Percentiles rank a stretch among this genome's conserved stretches.
Conservation (phyloP, 1,284 basidiomycete species). For the Fistulinella cinereoalba region DNA sequence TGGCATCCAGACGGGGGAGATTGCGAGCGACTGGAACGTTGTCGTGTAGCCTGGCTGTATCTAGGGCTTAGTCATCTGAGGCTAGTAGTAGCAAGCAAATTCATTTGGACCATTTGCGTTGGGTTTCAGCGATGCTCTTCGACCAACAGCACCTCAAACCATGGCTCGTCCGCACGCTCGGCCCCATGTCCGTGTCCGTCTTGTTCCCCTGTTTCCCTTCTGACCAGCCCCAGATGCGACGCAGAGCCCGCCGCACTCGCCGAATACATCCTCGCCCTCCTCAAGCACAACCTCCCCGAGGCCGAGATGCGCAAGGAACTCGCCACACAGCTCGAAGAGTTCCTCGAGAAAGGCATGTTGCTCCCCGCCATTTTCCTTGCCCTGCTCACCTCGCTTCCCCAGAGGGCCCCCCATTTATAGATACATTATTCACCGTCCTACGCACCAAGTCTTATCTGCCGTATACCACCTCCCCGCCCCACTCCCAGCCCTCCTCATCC, state of each 20-base stretch:
- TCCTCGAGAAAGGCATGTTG: slow-evolving; percentile 80
- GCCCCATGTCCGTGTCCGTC: slow-evolving; percentile 64
- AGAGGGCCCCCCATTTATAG: slow-evolving; percentile 80
- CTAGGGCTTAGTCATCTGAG: slow-evolving; percentile 21
- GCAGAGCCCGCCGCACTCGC: slow-evolving; percentile 92
- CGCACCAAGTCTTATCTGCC: slow-evolving; percentile 81
- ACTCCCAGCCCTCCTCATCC: slow-evolving; percentile 32
- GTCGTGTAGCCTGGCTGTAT: slow-evolving; percentile 36
- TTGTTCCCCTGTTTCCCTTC: neutral
- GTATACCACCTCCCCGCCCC: slow-evolving; percentile 48
- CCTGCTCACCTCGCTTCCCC: slow-evolving; percentile 18
- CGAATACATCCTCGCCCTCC: slow-evolving; percentile 92
- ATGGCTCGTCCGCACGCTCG: slow-evolving; percentile 82
- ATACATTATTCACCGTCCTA: slow-evolving; percentile 79
- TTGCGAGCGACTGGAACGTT: slow-evolving; percentile 82
- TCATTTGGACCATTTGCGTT: neutral
- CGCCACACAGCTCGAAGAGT: slow-evolving; percentile 79
- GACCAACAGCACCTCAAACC: slow-evolving; percentile 68
- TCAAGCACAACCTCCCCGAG: slow-evolving; percentile 87
- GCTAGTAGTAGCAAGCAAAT: neutral
- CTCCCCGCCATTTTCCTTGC: slow-evolving; percentile 4
- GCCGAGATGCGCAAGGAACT: slow-evolving; percentile 82
- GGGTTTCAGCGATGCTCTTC: slow-evolving; percentile 50
- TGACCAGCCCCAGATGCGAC: slow-evolving; percentile 69
- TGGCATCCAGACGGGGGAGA: slow-evolving; percentile 87